phyloP scores from a whole-genome alignment of 2,329 filamentous ascomycete species.

The Botrytis fabae region DNA sequence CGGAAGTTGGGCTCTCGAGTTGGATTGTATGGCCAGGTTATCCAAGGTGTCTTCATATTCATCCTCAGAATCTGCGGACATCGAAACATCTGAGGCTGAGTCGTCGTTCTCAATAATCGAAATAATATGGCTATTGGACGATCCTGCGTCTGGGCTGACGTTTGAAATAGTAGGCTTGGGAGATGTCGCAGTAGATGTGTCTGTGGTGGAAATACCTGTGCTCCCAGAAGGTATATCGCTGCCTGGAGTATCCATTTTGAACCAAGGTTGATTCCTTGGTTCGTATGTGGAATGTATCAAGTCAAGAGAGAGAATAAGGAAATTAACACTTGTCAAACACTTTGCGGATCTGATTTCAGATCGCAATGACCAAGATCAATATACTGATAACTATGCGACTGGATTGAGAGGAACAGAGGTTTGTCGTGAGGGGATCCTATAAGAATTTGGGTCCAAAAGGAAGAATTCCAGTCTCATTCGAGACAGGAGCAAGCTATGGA shows the following conservation, averaged over 20 bases:
- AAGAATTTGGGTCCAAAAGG: not conserved
- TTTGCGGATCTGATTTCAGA: slow-evolving; percentile 31
- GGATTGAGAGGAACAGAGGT: slow-evolving; percentile 2
- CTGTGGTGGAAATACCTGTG: slow-evolving; percentile 37
- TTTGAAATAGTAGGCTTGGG: slow-evolving; percentile 25
- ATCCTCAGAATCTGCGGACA: slow-evolving; percentile 42
- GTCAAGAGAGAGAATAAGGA: slow-evolving; percentile 32
- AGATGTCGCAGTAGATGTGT: slow-evolving; percentile 28
- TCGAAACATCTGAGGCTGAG: slow-evolving; percentile 43
- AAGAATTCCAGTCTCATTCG: slow-evolving; percentile 14
- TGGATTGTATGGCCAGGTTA: slow-evolving; percentile 20
- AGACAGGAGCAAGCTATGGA: slow-evolving; percentile 17
- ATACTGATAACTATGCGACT: slow-evolving; percentile 23
- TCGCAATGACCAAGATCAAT: slow-evolving; percentile 35
- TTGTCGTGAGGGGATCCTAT: slow-evolving; percentile 8
- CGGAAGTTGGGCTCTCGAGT: slow-evolving; percentile 14
- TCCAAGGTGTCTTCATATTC: slow-evolving; percentile 31
- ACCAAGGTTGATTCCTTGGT: slow-evolving; percentile 19
- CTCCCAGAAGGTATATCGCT: slow-evolving; percentile 34
- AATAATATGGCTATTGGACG: slow-evolving; percentile 24
- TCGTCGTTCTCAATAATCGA: slow-evolving; percentile 33
- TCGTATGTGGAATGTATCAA: slow-evolving; percentile 19
- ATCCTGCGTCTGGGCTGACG: slow-evolving; percentile 22
- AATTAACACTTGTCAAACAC: slow-evolving; percentile 35
- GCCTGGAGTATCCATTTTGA: slow-evolving; percentile 34